phyloP scores from a whole-genome alignment of 2,329 filamentous ascomycete genomes.

The Trichoderma sp. region DNA sequence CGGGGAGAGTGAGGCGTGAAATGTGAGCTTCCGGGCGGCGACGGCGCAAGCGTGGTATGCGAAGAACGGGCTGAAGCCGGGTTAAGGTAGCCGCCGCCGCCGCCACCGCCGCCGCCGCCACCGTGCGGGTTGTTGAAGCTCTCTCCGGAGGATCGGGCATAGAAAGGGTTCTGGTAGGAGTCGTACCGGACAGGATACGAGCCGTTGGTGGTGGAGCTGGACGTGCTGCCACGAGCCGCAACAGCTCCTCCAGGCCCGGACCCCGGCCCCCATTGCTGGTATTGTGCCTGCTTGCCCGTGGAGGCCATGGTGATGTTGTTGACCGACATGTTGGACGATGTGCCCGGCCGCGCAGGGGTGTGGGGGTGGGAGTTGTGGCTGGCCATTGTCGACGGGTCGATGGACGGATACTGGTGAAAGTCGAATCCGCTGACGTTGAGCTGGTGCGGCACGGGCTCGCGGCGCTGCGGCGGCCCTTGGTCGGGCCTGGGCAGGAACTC shows the following conservation, averaged over 20 bases:
- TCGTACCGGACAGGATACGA: slow-evolving; percentile 63
- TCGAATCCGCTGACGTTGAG: slow-evolving; percentile 75
- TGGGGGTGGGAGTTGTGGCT: slow-evolving; percentile 51
- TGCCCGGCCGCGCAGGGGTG: slow-evolving; percentile 42
- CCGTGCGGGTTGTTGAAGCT: slow-evolving; percentile 48
- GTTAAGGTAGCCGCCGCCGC: slow-evolving; percentile 37
- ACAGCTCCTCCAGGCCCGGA: background rate
- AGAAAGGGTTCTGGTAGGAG: slow-evolving; percentile 58
- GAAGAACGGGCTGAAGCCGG: slow-evolving; percentile 36
- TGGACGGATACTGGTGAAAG: slow-evolving; percentile 85
- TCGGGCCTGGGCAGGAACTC: slow-evolving; percentile 72
- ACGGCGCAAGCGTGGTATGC: slow-evolving; percentile 45
- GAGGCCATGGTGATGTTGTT: slow-evolving; percentile 70
- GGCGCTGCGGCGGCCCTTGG: slow-evolving; percentile 60
- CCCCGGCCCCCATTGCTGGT: slow-evolving; percentile 70
- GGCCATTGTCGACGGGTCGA: slow-evolving; percentile 57
- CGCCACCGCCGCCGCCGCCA: slow-evolving; percentile 50
- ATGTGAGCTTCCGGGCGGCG: slow-evolving; percentile 32
- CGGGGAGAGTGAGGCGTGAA: slow-evolving; percentile 52
- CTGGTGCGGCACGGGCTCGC: slow-evolving; percentile 79
- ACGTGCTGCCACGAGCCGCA: slow-evolving; percentile 53
- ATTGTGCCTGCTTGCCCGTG: slow-evolving; percentile 70
- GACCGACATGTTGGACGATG: slow-evolving; percentile 37
- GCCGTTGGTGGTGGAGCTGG: slow-evolving; percentile 51
- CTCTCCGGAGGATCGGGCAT: slow-evolving; percentile 56